Conservation (phyloP, 2,329 filamentous ascomycete species). For the Talaromyces sp. region DNA sequence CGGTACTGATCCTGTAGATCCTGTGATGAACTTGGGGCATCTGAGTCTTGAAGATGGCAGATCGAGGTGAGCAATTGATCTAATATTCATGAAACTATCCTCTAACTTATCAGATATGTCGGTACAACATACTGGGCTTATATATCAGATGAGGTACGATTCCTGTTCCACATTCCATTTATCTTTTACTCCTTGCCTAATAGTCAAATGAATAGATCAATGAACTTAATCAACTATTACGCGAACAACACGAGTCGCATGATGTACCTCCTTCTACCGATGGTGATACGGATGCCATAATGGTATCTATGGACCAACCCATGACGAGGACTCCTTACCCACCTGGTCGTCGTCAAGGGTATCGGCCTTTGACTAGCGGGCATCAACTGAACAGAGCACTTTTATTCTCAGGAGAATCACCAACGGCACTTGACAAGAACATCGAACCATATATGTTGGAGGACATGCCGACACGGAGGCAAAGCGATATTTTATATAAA, state of each 20-base stretch:
- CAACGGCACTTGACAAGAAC: conserved; percentile 29
- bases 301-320: conserved; percentile 20
- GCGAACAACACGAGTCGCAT: conserved; percentile 40
- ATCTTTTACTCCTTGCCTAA: conserved; percentile 15
- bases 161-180: background rate
- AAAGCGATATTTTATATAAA: conserved; percentile 47
- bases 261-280: conserved; percentile 22
- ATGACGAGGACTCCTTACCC: conserved; percentile 4
- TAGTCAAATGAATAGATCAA: conserved; percentile 32
- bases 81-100: background rate
- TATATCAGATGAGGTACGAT: conserved; percentile 42
- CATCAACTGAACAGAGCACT: conserved; percentile 36
- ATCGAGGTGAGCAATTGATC: conserved; percentile 26
- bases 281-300: conserved; percentile 22
- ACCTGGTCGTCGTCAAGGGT: background rate
- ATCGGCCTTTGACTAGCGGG: conserved; percentile 22
- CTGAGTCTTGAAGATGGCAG: conserved; percentile 43
- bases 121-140: conserved; percentile 47
- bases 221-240: conserved; percentile 43
- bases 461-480: conserved; percentile 41
- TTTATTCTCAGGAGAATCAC: conserved; percentile 37
- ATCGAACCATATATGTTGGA: conserved; percentile 42
- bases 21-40: conserved; percentile 42
- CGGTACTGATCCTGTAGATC: conserved; percentile 42
- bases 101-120: conserved; percentile 37